Evolutionary conservation across 345 rosid species (phyloP).

Genomic region (Moringa oleifera): DNA sequence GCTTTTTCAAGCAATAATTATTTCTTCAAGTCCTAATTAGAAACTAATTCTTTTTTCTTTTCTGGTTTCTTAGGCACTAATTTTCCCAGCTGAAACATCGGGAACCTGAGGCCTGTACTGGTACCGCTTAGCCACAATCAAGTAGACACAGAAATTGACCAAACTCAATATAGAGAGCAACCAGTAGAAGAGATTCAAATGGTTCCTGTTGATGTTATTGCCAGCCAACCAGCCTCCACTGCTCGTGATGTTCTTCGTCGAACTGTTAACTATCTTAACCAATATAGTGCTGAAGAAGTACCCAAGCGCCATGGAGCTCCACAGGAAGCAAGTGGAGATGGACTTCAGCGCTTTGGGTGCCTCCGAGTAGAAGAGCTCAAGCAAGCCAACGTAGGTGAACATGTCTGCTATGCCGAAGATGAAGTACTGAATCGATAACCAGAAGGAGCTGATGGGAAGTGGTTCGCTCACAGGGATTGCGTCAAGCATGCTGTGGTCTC

Average conservation of each 20-base stretch:
- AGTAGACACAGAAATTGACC: constrained; percentile 42
- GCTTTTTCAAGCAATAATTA: too few species aligned
- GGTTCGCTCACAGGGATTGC: constrained; percentile 35
- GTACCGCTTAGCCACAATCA: constrained; percentile 36
- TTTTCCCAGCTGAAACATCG: too few species aligned
- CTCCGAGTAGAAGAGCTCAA: constrained; percentile 59
- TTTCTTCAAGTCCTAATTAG: too few species aligned
- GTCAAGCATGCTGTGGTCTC: constrained; percentile 43
- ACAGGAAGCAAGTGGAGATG: constrained; percentile 42
- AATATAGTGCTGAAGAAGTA: constrained; percentile 40
- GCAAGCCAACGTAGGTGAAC: constrained; percentile 49
- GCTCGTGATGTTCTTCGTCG: constrained; percentile 21
- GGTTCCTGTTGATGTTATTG: constrained; percentile 50
- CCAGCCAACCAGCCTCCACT: constrained; percentile 59
- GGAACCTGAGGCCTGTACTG: constrained; percentile 28
- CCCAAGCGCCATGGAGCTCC: constrained; percentile 57
- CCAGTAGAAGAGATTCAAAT: constrained; percentile 47
- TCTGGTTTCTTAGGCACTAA: too few species aligned
- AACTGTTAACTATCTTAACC: constrained; percentile 38
- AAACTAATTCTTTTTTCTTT: too few species aligned
- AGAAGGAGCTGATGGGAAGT: constrained; percentile 42
- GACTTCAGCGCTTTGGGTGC: constrained; percentile 44
- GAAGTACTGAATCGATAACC: constrained; percentile 55
- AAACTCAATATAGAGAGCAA: constrained; percentile 41
- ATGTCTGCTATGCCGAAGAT: constrained; percentile 52